These are phyloP conservation scores for Oenanthe sinensis DNA, from an alignment of 129 eudicot genomes.

Conservation along the genomic window DNA sequence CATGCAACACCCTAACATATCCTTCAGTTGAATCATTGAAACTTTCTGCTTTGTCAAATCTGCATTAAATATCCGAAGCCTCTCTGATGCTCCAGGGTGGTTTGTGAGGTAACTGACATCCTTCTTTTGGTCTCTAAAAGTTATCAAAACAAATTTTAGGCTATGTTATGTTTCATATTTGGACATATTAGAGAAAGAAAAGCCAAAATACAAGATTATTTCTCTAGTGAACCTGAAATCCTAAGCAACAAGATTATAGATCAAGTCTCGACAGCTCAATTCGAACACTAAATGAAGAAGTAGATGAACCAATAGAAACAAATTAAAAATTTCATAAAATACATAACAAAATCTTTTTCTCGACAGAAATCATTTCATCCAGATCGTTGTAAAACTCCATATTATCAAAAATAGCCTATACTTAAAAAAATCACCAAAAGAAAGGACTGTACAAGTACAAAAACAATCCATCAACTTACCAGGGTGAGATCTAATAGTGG, in stretches of 20 bases:
- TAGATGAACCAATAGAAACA: no score
- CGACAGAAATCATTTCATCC: no score
- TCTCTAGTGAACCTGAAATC: no score
- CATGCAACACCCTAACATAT: conserved; percentile 33
- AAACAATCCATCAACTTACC: neutral
- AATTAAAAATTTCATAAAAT: no score
- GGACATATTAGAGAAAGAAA: neutral
- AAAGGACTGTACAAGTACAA: neutral
- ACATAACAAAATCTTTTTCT: no score
- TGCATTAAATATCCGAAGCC: conserved; percentile 24
- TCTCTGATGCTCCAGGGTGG: conserved; percentile 28
- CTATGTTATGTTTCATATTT: no score
- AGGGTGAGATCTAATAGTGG: conserved; percentile 19
- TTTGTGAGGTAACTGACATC: conserved; percentile 33
- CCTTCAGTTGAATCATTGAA: conserved; percentile 24
- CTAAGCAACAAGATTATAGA: no score
- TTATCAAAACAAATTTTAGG: neutral
- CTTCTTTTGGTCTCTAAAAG: conserved; percentile 16
- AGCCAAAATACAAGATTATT: neutral
- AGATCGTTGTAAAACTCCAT: no score
- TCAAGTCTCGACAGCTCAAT: no score
- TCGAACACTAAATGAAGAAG: no score
- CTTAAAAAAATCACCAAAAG: neutral
- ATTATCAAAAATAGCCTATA: neutral
- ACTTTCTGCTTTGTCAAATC: conserved; percentile 25